phyloP scores from a whole-genome alignment of 352 stramenopile genomes.

The Proteromonas lacertae region DNA sequence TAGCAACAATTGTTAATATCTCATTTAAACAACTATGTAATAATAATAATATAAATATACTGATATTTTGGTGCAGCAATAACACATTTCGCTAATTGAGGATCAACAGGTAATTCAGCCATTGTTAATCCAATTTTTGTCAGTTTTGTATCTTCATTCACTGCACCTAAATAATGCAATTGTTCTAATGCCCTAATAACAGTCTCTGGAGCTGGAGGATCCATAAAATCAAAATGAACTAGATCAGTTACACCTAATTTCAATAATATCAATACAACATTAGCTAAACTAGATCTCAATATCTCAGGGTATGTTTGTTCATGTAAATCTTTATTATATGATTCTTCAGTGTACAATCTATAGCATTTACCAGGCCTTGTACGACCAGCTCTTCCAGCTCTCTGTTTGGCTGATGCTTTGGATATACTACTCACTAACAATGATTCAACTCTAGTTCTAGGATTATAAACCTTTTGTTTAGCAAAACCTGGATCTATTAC shows the following conservation, averaged over 20 bases:
- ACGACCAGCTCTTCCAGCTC: too few species aligned
- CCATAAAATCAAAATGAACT: slow-evolving; percentile 94
- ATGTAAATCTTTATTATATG: slow-evolving; percentile 79
- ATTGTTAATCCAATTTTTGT: slow-evolving; percentile 22
- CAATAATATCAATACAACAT: slow-evolving; percentile 63
- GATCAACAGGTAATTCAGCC: slow-evolving; percentile 59
- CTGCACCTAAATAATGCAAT: slow-evolving; percentile 79
- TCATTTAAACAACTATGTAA: slow-evolving; percentile 87
- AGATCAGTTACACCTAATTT: slow-evolving; percentile 95
- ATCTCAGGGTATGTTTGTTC: slow-evolving; percentile 97
- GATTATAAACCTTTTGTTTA: slow-evolving; percentile 98
- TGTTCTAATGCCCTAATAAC: slow-evolving; percentile 91
- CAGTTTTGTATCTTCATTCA: slow-evolving; percentile 82
- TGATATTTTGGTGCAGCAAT: slow-evolving; percentile 66
- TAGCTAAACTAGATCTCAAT: slow-evolving; percentile 44
- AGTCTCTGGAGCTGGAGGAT: slow-evolving; percentile 82
- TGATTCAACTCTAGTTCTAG: slow-evolving; percentile 83
- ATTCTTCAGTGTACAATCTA: slow-evolving; percentile 85
- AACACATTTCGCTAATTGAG: slow-evolving; percentile 87
- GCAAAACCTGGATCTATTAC: slow-evolving; percentile 95
- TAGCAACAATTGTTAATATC: slow-evolving; percentile 77
- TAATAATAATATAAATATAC: slow-evolving; percentile 83
- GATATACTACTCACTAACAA: slow-evolving; percentile 89
- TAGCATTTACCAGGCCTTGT: slow-evolving; percentile 87
- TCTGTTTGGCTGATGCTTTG: slow-evolving; percentile 68